Conservation (phyloP, 495 filamentous ascomycete species). For the Lophiotrema nucula region DNA sequence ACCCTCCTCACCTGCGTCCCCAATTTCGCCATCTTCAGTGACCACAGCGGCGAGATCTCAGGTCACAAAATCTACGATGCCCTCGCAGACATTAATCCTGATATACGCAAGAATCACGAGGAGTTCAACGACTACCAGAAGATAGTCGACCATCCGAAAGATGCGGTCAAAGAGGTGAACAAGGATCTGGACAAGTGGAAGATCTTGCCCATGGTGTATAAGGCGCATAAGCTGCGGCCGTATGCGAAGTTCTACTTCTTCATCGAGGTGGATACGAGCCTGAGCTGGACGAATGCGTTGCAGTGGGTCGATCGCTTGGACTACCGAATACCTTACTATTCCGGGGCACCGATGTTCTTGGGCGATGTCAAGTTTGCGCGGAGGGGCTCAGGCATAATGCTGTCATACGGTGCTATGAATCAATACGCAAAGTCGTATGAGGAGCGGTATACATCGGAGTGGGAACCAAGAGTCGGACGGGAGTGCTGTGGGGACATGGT, state of each 20-base stretch:
- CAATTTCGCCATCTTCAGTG: conserved; percentile 57
- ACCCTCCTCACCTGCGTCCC: conserved; percentile 55
- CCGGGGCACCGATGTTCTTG: conserved; percentile 59
- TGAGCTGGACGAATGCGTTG: conserved; percentile 61
- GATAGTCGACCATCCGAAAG: conserved; percentile 43
- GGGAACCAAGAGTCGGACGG: conserved; percentile 53
- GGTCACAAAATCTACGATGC: conserved; percentile 52
- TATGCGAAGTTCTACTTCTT: conserved; percentile 66
- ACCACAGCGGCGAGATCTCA: conserved; percentile 51
- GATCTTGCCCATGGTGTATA: conserved; percentile 56
- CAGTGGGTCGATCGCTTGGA: conserved; percentile 56
- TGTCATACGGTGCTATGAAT: conserved; percentile 57
- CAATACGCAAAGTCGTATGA: conserved; percentile 47
- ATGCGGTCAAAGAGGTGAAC: conserved; percentile 47
- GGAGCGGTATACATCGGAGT: conserved; percentile 37
- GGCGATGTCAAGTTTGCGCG: conserved; percentile 60
- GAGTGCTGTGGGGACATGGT: conserved; percentile 72
- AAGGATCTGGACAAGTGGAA: conserved; percentile 64
- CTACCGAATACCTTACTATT: conserved; percentile 51
- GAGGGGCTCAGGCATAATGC: conserved; percentile 65
- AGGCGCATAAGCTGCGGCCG: conserved; percentile 45
- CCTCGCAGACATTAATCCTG: conserved; percentile 45
- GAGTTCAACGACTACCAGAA: conserved; percentile 58
- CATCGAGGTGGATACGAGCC: conserved; percentile 67
- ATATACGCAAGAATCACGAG: conserved; percentile 40